These are phyloP conservation scores for Borovskyia barvae DNA, from an alignment of 208 protist species.

Conservation along the genomic window DNA sequence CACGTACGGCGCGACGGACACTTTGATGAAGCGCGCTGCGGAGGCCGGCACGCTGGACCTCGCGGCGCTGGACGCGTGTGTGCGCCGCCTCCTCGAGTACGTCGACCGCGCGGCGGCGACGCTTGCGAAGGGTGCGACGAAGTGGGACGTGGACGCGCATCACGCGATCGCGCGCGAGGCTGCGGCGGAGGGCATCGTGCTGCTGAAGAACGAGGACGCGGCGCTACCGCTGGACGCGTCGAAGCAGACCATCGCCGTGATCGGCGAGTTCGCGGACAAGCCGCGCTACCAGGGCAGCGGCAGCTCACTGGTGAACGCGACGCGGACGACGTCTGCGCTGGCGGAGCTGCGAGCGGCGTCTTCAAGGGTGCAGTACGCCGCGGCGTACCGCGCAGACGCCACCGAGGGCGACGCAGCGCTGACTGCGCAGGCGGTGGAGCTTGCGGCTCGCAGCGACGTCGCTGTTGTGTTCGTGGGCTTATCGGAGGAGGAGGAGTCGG, in stretches of 20 bases:
- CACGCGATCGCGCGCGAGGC: slow-evolving; percentile 31
- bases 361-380: slow-evolving; percentile 7
- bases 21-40: slow-evolving; percentile 13
- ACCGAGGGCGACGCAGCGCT: slow-evolving; percentile 1
- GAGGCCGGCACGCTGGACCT: slow-evolving; percentile 36
- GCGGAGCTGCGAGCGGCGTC: slow-evolving; percentile 6
- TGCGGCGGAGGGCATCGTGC: slow-evolving; percentile 33
- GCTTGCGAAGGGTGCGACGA: neutral
- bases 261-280: slow-evolving; percentile 20
- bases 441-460: slow-evolving; percentile 7
- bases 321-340: neutral
- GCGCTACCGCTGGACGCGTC: slow-evolving; percentile 18
- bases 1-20: slow-evolving; percentile 20
- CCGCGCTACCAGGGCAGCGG: slow-evolving; percentile 31
- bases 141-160: slow-evolving; percentile 31
- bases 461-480: slow-evolving; percentile 7
- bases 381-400: neutral
- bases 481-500: slow-evolving; percentile 4
- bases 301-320: slow-evolving; percentile 11
- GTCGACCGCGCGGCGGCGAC: slow-evolving; percentile 3
- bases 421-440: slow-evolving; percentile 8
- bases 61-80: slow-evolving; percentile 14
- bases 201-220: slow-evolving; percentile 52
- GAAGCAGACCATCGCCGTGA: slow-evolving; percentile 19
- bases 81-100: slow-evolving; percentile 9